Percentiles rank a stretch among this genome's conserved stretches.
Conservation (phyloP, 2,329 filamentous ascomycete species). For the Phaeosphaeria sp. region DNA sequence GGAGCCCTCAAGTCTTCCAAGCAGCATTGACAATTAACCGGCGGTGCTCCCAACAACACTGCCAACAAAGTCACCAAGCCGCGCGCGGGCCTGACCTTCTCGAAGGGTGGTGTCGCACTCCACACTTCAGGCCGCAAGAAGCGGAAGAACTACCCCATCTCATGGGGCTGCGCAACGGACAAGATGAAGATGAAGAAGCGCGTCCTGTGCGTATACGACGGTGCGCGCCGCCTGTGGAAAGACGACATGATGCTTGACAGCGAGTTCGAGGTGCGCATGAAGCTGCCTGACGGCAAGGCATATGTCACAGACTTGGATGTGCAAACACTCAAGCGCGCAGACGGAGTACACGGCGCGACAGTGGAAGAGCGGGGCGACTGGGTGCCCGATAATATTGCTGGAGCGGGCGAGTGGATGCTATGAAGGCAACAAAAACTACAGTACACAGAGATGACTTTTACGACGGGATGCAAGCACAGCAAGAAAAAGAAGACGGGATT, state of each 20-base stretch:
- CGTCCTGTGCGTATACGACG: slow-evolving; percentile 91
- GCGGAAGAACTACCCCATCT: slow-evolving; percentile 89
- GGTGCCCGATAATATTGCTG: slow-evolving; percentile 70
- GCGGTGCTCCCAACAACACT: slow-evolving; percentile 32
- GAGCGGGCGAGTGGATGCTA: slow-evolving; percentile 36
- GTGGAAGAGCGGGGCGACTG: slow-evolving; percentile 88
- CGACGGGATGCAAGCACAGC: neutral
- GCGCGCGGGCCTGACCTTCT: slow-evolving; percentile 73
- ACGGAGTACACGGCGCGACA: slow-evolving; percentile 80
- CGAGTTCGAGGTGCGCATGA: slow-evolving; percentile 90
- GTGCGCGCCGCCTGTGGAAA: slow-evolving; percentile 86
- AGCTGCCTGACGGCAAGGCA: slow-evolving; percentile 69
- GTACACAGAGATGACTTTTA: slow-evolving; percentile 3
- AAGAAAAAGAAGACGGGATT: neutral
- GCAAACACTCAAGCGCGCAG: slow-evolving; percentile 85
- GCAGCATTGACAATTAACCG: slow-evolving; percentile 59
- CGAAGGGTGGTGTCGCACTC: slow-evolving; percentile 74
- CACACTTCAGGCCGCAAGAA: slow-evolving; percentile 75
- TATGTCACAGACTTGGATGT: slow-evolving; percentile 95
- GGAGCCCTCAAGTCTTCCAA: slow-evolving; percentile 58
- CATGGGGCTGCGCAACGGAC: slow-evolving; percentile 89
- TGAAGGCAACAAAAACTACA: neutral
- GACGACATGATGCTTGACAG: slow-evolving; percentile 99
- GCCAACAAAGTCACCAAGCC: slow-evolving; percentile 48
- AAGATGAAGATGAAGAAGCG: slow-evolving; percentile 99